These are phyloP conservation scores for Apiospora hydei DNA, from an alignment of 2,329 filamentous ascomycete genomes.

Conservation along the genomic window DNA sequence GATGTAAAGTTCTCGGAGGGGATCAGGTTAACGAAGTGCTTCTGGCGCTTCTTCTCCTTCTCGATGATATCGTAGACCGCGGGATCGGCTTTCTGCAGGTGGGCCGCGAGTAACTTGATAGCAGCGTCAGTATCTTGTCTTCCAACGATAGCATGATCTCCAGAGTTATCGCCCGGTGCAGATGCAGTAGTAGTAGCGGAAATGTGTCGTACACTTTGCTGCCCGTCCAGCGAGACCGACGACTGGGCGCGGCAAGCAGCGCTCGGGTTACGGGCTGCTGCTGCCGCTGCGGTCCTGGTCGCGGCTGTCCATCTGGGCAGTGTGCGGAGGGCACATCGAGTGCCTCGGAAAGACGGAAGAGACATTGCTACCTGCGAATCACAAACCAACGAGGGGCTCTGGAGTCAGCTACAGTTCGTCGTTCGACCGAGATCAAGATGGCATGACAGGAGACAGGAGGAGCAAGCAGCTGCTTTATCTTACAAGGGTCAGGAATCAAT, in stretches of 20 bases:
- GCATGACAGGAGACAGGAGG: slow-evolving; percentile 3
- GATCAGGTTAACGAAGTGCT: slow-evolving; percentile 98
- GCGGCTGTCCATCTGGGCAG: slow-evolving; percentile 43
- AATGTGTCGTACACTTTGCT: slow-evolving; percentile 61
- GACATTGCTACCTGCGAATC: slow-evolving; percentile 50
- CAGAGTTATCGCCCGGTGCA: slow-evolving; percentile 20
- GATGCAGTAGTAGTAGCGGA: slow-evolving; percentile 19
- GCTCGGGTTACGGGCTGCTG: slow-evolving; percentile 26
- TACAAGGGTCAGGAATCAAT: slow-evolving; percentile 19
- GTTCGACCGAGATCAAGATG: slow-evolving; percentile 8
- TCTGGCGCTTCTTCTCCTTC: slow-evolving; percentile 96
- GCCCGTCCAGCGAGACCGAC: slow-evolving; percentile 59
- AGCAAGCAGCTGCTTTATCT: not conserved
- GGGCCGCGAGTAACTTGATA: slow-evolving; percentile 75
- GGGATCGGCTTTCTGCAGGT: slow-evolving; percentile 85
- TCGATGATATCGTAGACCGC: slow-evolving; percentile 88
- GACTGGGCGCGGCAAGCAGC: slow-evolving; percentile 50
- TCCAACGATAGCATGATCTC: slow-evolving; percentile 23
- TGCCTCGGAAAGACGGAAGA: slow-evolving; percentile 55
- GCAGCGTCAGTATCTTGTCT: slow-evolving; percentile 28
- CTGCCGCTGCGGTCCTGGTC: slow-evolving; percentile 30
- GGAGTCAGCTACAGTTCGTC: slow-evolving; percentile 17
- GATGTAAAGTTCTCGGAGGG: slow-evolving; percentile 97
- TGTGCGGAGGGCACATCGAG: slow-evolving; percentile 54
- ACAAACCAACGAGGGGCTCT: slow-evolving; percentile 20